A percentile compares a stretch with the other conserved stretches of the same genome.
Conservation (phyloP, 345 rosid species). For the Theobroma cacao region DNA sequence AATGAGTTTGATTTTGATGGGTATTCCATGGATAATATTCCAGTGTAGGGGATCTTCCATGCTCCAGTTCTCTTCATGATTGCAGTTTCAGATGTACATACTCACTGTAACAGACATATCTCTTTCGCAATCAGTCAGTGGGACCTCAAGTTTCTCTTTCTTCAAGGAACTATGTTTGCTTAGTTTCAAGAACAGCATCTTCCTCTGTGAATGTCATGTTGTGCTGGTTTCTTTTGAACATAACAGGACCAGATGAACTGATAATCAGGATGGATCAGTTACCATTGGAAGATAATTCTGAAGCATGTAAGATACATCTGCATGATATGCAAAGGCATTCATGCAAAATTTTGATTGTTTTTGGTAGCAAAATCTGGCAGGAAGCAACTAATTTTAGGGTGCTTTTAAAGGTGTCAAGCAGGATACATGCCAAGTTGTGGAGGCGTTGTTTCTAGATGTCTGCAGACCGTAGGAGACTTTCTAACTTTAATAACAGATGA, state of each 20-base stretch:
- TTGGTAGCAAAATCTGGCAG: constrained; percentile 36
- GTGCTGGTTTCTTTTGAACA: constrained; percentile 17
- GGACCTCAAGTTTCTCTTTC: constrained; percentile 2
- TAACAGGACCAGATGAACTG: constrained; percentile 17
- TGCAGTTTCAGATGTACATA: constrained; percentile 39
- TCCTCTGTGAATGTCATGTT: constrained; percentile 32
- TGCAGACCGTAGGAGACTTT: constrained; percentile 47
- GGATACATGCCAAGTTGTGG: constrained; percentile 23
- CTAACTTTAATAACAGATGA: constrained; percentile 42
- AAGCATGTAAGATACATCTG: constrained; percentile 26
- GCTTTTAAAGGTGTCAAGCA: constrained; percentile 24
- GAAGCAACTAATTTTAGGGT: constrained; percentile 40
- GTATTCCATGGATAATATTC: constrained; percentile 66
- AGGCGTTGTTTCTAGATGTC: constrained; percentile 28
- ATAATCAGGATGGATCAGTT: constrained; percentile 4
- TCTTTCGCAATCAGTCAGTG: constrained; percentile 19
- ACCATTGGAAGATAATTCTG: constrained; percentile 11
- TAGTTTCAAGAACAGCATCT: constrained; percentile 19
- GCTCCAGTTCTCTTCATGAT: neutral
- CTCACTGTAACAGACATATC: constrained; percentile 19
- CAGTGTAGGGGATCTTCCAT: constrained; percentile 37
- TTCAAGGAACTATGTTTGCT: constrained; percentile 12
- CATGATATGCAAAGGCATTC: constrained; percentile 45
- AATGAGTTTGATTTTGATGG: constrained; percentile 82
- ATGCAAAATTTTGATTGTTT: constrained; percentile 48